Evolutionary conservation across 2,329 filamentous ascomycete species (phyloP).

Genomic region (Calonectria fujianensis): DNA sequence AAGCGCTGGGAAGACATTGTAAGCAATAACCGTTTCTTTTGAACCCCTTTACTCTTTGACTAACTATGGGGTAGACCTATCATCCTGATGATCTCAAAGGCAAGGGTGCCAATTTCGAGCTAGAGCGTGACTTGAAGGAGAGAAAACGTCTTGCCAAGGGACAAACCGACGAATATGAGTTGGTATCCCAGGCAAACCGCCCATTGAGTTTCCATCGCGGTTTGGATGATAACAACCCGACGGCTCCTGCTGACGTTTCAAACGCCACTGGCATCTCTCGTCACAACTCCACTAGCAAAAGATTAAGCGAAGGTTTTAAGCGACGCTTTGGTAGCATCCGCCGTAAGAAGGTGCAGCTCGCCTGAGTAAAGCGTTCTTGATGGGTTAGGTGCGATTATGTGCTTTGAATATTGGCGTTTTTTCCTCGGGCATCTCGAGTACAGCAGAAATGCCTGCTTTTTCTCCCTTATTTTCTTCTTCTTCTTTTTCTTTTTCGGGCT

Average conservation of each 20-base stretch:
- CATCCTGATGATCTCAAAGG: conserved; percentile 86
- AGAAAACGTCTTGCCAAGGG: conserved; percentile 65
- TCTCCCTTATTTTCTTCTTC: too few relatives aligned
- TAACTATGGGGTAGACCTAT: conserved; percentile 72
- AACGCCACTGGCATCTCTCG: conserved; percentile 58
- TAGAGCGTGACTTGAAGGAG: conserved; percentile 80
- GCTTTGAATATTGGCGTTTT: conserved; percentile 21
- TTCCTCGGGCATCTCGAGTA: not conserved
- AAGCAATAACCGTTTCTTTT: conserved; percentile 60
- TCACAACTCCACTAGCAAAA: conserved; percentile 65
- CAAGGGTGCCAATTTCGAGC: conserved; percentile 84
- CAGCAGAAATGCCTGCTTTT: not conserved
- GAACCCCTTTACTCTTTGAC: not conserved
- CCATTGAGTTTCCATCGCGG: conserved; percentile 65
- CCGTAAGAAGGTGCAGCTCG: conserved; percentile 61
- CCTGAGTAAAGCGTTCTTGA: conserved; percentile 13
- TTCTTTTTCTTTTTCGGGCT: conserved; percentile 4
- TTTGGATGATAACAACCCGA: conserved; percentile 61
- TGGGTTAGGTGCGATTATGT: not conserved
- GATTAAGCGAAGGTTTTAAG: conserved; percentile 71
- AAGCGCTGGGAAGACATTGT: conserved; percentile 85
- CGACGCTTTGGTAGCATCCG: conserved; percentile 72
- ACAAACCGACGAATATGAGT: conserved; percentile 67
- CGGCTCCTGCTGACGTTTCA: conserved; percentile 50
- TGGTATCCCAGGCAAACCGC: conserved; percentile 61